Evolutionary conservation across 1,139 yeast species (phyloP).

Genomic region (Geotrichum carabidarum): DNA sequence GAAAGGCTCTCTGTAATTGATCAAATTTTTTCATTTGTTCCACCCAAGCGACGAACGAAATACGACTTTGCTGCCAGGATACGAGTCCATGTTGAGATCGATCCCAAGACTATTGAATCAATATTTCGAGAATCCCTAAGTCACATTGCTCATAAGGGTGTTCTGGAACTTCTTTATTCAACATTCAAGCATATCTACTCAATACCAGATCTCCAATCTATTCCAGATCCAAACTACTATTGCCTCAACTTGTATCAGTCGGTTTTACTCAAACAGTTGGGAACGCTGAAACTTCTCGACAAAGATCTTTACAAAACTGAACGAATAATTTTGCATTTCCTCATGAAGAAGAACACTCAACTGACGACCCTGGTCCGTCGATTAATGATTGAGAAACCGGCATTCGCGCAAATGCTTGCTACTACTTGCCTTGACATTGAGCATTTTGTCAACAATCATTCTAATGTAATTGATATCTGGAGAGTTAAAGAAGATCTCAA

Average conservation of each 20-base stretch:
- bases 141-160: constrained; percentile 7
- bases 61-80: constrained; percentile 16
- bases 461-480: constrained; percentile 20
- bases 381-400: constrained; percentile 13
- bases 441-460: constrained; percentile 8
- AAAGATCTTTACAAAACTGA: constrained; percentile 17
- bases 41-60: constrained; percentile 12
- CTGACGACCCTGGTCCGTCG: constrained; percentile 6
- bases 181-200: constrained; percentile 11
- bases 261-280: constrained; percentile 14
- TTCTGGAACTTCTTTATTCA: constrained; percentile 15
- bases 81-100: constrained; percentile 6
- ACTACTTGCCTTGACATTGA: constrained; percentile 24
- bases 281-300: constrained; percentile 32
- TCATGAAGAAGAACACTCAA: constrained; percentile 6
- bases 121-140: constrained; percentile 10
- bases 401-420: constrained; percentile 19
- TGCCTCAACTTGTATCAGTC: constrained; percentile 14
- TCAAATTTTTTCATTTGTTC: constrained; percentile 2
- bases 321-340: constrained; percentile 18
- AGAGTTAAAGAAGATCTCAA: constrained; percentile 19
- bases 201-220: background rate
- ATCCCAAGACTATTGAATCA: constrained; percentile 6
- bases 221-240: constrained; percentile 6
- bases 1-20: constrained; percentile 3